Evolutionary conservation across 805 yeast species (phyloP).

Genomic region (Metschnikowia cerradonensis): DNA sequence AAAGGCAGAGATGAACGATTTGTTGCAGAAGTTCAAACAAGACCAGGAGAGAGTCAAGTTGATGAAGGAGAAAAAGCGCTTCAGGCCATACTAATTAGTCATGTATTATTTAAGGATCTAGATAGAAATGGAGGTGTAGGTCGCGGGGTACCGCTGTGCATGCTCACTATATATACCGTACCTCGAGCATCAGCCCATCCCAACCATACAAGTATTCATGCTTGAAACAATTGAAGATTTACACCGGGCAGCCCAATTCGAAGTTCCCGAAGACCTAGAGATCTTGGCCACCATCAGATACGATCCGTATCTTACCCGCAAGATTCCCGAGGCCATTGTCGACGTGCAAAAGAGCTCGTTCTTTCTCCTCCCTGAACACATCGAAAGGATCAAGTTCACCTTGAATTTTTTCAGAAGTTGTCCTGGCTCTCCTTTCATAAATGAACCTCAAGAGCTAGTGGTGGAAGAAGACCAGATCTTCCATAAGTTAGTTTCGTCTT

Average conservation of each 20-base stretch:
- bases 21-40: constrained; percentile 76
- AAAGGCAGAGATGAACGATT: constrained; percentile 86
- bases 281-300: constrained; percentile 70
- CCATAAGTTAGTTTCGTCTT: constrained; percentile 24
- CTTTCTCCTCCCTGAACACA: constrained; percentile 63
- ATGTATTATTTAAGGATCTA: background rate
- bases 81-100: constrained; percentile 66
- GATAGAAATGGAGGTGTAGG: background rate
- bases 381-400: constrained; percentile 52
- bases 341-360: constrained; percentile 37
- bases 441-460: background rate
- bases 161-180: background rate
- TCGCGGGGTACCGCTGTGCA: constrained; percentile 1
- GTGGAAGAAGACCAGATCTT: constrained; percentile 39
- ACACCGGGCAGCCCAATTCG: constrained; percentile 5
- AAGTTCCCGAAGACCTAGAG: constrained; percentile 30
- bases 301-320: constrained; percentile 52
- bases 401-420: constrained; percentile 44
- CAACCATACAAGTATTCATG: background rate
- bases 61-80: constrained; percentile 77
- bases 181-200: background rate
- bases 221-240: constrained; percentile 4
- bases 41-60: constrained; percentile 83
- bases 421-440: background rate
- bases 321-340: constrained; percentile 24